These are phyloP conservation scores for Taxawa tesnikishii DNA, from an alignment of 2,329 filamentous ascomycete species.

Conservation along the genomic window DNA sequence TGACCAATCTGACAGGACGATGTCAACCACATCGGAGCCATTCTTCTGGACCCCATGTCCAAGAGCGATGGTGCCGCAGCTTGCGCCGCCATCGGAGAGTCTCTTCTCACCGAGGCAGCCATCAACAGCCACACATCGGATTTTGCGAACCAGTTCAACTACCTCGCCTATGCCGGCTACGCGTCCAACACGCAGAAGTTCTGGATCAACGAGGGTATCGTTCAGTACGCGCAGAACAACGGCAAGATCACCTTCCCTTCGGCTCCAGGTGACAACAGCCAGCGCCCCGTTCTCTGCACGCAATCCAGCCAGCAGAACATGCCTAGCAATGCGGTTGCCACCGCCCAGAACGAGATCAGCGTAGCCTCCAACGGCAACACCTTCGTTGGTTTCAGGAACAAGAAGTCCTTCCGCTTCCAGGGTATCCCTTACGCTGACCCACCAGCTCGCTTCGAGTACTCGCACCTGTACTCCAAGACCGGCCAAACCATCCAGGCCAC, in stretches of 20 bases:
- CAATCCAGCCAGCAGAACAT: constrained; percentile 28
- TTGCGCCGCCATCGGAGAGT: constrained; percentile 37
- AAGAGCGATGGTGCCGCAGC: constrained; percentile 26
- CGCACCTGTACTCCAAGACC: constrained; percentile 30
- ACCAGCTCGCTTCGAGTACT: constrained; percentile 32
- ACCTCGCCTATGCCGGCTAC: constrained; percentile 30
- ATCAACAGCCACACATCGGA: constrained; percentile 32
- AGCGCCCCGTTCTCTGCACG: constrained; percentile 38
- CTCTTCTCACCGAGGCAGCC: constrained; percentile 28
- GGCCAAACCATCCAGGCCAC: constrained; percentile 35
- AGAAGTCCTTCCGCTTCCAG: constrained; percentile 38
- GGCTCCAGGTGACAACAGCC: constrained; percentile 14
- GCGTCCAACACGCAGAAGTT: constrained; percentile 25
- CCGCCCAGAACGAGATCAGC: constrained; percentile 25
- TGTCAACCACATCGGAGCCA: constrained; percentile 38
- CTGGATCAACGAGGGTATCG: constrained; percentile 27
- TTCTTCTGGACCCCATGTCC: constrained; percentile 33
- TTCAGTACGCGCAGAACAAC: constrained; percentile 18
- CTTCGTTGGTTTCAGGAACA: constrained; percentile 39
- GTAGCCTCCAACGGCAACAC: constrained; percentile 31
- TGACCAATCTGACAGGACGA: too few relatives aligned
- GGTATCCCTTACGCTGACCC: constrained; percentile 34
- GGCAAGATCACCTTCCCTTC: constrained; percentile 21
- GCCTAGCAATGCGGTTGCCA: constrained; percentile 20
- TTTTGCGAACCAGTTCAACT: constrained; percentile 32